These are phyloP conservation scores for Nemophila menziesii DNA, from an alignment of 257 asterid genomes.

Conservation along the genomic window DNA sequence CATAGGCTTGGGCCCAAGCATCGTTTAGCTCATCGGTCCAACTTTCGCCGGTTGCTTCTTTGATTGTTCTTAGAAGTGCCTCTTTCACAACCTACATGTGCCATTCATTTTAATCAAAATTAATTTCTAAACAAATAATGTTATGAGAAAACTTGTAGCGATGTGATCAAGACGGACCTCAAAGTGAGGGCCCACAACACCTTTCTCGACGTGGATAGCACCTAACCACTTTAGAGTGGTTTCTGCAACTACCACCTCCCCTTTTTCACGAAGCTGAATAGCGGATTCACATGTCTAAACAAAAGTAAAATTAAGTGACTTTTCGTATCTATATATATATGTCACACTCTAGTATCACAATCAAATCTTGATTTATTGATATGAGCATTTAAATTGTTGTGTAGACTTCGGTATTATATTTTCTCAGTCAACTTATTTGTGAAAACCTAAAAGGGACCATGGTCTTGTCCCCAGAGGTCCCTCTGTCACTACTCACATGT, in stretches of 20 bases:
- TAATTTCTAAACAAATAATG: neutral
- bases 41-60: constrained; percentile 40
- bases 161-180: constrained; percentile 20
- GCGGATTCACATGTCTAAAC: constrained; percentile 51
- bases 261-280: constrained; percentile 47
- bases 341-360: too few relatives aligned
- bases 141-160: neutral
- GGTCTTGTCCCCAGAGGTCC: too few relatives aligned
- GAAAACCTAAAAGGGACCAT: too few relatives aligned
- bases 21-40: constrained; percentile 45
- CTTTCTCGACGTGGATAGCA: constrained; percentile 41
- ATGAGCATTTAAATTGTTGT: too few relatives aligned
- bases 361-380: too few relatives aligned
- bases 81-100: constrained; percentile 41
- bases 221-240: constrained; percentile 54
- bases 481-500: too few relatives aligned
- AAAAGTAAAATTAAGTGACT: neutral
- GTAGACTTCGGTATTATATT: too few relatives aligned
- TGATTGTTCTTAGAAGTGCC: constrained; percentile 42
- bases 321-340: neutral
- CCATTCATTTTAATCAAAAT: neutral
- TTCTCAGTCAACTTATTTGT: too few relatives aligned
- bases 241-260: constrained; percentile 40
- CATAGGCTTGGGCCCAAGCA: constrained; percentile 50
- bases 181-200: constrained; percentile 46